phyloP scores from a whole-genome alignment of 164 flowering plant genomes.

The Piper longum region DNA sequence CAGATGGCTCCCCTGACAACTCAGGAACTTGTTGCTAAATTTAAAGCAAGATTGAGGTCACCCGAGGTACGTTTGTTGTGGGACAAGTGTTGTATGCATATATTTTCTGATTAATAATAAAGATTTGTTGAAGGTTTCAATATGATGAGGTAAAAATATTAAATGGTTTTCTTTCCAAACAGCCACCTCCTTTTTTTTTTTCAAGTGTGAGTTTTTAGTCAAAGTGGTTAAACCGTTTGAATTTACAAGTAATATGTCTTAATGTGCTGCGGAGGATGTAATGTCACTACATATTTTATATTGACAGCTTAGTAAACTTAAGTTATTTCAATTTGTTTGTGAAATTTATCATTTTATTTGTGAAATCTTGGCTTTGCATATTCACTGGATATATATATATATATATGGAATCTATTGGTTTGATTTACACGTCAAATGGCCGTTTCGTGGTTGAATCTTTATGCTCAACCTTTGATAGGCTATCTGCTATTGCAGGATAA shows the following conservation, averaged over 20 bases:
- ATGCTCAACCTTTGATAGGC: no score
- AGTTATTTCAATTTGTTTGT: no score
- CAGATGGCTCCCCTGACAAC: constrained; percentile 69
- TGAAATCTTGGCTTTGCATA: no score
- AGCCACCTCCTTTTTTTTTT: neutral
- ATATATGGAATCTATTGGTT: no score
- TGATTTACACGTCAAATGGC: no score
- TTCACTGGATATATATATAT: no score
- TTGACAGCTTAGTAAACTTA: no score
- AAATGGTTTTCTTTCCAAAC: neutral
- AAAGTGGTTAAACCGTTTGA: no score
- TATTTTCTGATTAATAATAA: neutral
- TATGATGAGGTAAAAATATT: neutral
- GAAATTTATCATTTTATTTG: no score
- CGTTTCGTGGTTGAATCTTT: no score
- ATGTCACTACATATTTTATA: neutral
- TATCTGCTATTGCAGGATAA: constrained; percentile 48
- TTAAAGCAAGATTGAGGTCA: constrained; percentile 52
- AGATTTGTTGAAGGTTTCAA: neutral
- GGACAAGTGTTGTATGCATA: neutral
- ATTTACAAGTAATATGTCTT: neutral
- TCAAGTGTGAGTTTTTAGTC: no score
- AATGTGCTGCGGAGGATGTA: neutral
- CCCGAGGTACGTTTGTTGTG: constrained; percentile 38
- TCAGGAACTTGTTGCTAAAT: constrained; percentile 75